These are phyloP conservation scores for Ascocoryne sarcoides DNA, from an alignment of 2,329 filamentous ascomycete genomes.

Conservation along the genomic window DNA sequence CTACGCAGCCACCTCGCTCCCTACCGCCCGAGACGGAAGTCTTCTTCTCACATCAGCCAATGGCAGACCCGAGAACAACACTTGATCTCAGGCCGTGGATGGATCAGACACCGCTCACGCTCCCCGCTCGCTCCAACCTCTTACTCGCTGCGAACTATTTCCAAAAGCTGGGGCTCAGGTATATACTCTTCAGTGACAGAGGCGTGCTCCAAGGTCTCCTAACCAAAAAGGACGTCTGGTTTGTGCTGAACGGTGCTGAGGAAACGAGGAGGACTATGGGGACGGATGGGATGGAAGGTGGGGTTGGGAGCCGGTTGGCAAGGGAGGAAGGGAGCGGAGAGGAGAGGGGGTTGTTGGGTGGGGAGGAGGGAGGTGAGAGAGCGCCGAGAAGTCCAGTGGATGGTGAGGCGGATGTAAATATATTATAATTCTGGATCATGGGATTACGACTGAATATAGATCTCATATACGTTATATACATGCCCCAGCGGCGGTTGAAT, in stretches of 20 bases:
- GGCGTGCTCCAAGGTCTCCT: conserved; percentile 76
- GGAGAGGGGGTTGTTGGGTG: conserved; percentile 35
- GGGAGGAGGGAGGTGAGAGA: conserved; percentile 23
- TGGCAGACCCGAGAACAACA: conserved; percentile 66
- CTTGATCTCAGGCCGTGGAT: conserved; percentile 95
- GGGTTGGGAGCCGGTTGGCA: conserved; percentile 30
- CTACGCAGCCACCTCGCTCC: conserved; percentile 44
- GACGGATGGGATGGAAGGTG: conserved; percentile 26
- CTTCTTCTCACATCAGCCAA: conserved; percentile 76
- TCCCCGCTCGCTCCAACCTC: conserved; percentile 67
- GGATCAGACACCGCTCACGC: conserved; percentile 94
- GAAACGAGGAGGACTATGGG: conserved; percentile 40
- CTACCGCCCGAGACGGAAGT: conserved; percentile 66
- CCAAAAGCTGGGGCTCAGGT: conserved; percentile 84
- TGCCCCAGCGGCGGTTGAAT: too few relatives aligned
- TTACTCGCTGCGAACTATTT: conserved; percentile 89
- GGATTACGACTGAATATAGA: too few relatives aligned
- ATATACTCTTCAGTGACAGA: conserved; percentile 78
- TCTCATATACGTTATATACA: too few relatives aligned
- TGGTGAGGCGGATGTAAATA: conserved; percentile 15
- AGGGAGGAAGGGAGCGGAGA: conserved; percentile 35
- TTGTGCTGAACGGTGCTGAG: conserved; percentile 72
- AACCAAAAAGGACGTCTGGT: conserved; percentile 98
- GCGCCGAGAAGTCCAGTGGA: conserved; percentile 14
- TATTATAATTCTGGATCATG: conserved; percentile 25